These are phyloP conservation scores for Colletotrichum somersetense DNA, from an alignment of 2,329 filamentous ascomycete species.

Conservation along the genomic window DNA sequence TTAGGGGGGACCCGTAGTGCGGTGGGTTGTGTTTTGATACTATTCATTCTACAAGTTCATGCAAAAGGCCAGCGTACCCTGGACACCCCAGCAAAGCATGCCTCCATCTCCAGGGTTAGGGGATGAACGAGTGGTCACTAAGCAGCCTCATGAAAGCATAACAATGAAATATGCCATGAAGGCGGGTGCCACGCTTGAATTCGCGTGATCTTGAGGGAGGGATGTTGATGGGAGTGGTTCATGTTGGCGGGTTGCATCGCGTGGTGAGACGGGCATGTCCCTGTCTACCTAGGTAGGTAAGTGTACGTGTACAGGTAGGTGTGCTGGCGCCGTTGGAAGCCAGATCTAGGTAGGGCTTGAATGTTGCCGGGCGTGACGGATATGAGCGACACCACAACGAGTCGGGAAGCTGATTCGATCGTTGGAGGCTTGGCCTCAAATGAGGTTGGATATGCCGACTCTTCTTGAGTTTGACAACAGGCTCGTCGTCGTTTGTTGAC, in stretches of 20 bases:
- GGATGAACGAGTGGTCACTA: conserved; percentile 1
- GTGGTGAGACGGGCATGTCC: conserved; percentile 26
- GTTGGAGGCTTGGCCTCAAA: neutral
- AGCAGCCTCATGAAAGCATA: conserved; percentile 16
- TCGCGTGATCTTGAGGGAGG: conserved; percentile 30
- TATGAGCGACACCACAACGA: conserved; percentile 13
- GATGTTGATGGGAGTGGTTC: conserved; percentile 30
- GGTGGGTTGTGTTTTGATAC: conserved; percentile 34
- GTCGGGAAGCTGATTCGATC: neutral
- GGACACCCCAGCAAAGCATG: conserved; percentile 30
- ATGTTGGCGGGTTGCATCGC: conserved; percentile 27
- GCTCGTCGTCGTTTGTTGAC: neutral
- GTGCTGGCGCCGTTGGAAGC: conserved; percentile 23
- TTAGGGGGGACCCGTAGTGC: conserved; percentile 16
- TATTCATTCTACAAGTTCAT: conserved; percentile 44
- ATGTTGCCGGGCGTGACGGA: conserved; percentile 13
- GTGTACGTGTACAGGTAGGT: no score
- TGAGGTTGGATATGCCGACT: neutral
- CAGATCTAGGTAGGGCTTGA: neutral
- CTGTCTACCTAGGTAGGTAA: neutral
- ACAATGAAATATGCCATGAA: conserved; percentile 28
- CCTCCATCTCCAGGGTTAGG: conserved; percentile 3
- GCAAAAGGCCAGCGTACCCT: conserved; percentile 40
- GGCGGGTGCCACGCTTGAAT: conserved; percentile 38
- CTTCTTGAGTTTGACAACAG: neutral